Percentiles rank a stretch among this genome's conserved stretches.
These are phyloP conservation scores for Albugo candida DNA, from an alignment of 352 stramenopile genomes.

Conservation along the genomic window DNA sequence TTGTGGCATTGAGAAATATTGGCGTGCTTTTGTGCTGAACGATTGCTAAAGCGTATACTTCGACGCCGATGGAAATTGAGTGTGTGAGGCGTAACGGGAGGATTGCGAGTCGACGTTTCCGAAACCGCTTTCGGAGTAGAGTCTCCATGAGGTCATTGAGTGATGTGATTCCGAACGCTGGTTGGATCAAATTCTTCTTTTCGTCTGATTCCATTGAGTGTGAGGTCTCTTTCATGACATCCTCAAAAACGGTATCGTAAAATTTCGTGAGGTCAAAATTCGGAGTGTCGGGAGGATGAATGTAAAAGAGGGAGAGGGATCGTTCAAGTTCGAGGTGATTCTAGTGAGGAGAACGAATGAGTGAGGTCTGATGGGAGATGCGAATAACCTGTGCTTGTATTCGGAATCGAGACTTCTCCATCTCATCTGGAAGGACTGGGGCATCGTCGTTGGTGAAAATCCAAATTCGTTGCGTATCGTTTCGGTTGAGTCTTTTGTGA, in stretches of 20 bases:
- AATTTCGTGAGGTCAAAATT: constrained; percentile 36
- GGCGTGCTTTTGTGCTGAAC: constrained; percentile 38
- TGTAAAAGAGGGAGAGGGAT: constrained; percentile 61
- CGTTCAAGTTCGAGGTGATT: constrained; percentile 68
- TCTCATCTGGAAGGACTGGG: constrained; percentile 19
- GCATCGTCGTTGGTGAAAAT: constrained; percentile 72
- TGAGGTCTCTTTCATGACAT: constrained; percentile 19
- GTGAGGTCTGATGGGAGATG: background rate
- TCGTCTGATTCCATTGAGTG: constrained; percentile 9
- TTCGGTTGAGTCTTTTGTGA: constrained; percentile 50
- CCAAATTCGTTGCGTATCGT: constrained; percentile 70
- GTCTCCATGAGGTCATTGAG: constrained; percentile 61
- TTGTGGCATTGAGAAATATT: constrained; percentile 39
- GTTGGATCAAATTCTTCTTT: constrained; percentile 16
- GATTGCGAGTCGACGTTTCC: constrained; percentile 49
- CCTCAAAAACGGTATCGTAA: constrained; percentile 47
- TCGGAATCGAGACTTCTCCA: constrained; percentile 38
- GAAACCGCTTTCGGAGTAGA: constrained; percentile 60
- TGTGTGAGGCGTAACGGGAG: constrained; percentile 49
- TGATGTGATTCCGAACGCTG: constrained; percentile 48
- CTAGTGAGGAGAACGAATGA: constrained; percentile 5
- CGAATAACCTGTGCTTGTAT: constrained; percentile 40
- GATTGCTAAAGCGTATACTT: constrained; percentile 45
- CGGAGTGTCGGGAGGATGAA: constrained; percentile 27
- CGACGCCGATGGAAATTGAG: constrained; percentile 53